Evolutionary conservation across 2,329 filamentous ascomycete species (phyloP).

Genomic region (Diplocarpon mali): DNA sequence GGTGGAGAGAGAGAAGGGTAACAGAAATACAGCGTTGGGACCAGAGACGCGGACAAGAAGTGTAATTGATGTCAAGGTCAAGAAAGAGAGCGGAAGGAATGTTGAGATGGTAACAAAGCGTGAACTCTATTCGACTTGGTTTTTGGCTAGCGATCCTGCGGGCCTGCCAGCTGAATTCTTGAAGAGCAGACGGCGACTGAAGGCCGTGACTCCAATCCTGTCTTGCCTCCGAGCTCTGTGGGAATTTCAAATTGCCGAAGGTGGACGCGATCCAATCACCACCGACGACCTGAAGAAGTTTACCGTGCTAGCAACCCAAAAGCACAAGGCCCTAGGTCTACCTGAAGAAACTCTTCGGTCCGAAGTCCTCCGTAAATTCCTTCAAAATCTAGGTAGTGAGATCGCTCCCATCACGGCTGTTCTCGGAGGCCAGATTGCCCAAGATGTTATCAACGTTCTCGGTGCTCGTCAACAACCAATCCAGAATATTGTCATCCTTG

Average conservation of each 20-base stretch:
- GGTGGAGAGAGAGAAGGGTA: conserved; percentile 74
- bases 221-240: conserved; percentile 83
- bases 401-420: conserved; percentile 80
- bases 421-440: conserved; percentile 79
- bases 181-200: conserved; percentile 55
- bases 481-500: conserved; percentile 88
- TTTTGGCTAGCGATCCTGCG: conserved; percentile 70
- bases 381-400: conserved; percentile 78
- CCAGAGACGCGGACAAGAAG: conserved; percentile 69
- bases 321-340: conserved; percentile 63
- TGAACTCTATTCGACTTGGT: conserved; percentile 80
- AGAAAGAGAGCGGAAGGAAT: conserved; percentile 56
- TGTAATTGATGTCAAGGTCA: conserved; percentile 60
- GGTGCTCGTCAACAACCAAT: conserved; percentile 87
- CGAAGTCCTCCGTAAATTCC: conserved; percentile 69
- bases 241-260: conserved; percentile 57
- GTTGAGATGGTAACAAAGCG: conserved; percentile 85
- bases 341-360: conserved; percentile 56
- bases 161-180: conserved; percentile 59
- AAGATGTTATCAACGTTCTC: conserved; percentile 95
- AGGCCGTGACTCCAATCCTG: conserved; percentile 71
- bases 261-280: conserved; percentile 40
- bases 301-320: conserved; percentile 64
- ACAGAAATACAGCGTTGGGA: conserved; percentile 48
- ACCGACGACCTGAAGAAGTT: conserved; percentile 63